Conservation (phyloP, 176 grass and related monocot species). For the Hordeum marinum region DNA sequence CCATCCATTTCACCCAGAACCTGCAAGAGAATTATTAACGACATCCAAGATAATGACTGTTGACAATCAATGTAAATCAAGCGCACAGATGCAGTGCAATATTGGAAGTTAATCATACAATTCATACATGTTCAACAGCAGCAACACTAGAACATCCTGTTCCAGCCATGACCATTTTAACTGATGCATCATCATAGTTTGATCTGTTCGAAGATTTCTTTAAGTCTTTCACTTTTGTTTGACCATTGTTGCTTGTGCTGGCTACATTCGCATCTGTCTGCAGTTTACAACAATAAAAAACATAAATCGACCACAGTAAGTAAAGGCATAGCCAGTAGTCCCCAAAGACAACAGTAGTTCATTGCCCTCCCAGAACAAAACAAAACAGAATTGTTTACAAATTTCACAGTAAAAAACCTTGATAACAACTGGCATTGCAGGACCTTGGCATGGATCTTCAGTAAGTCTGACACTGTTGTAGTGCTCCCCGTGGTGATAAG, state of each 20-base stretch:
- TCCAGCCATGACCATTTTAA: constrained; percentile 74
- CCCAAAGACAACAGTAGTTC: constrained; percentile 1
- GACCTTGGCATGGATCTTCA: constrained; percentile 89
- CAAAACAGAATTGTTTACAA: constrained; percentile 14
- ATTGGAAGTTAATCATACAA: constrained; percentile 13
- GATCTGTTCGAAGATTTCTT: constrained; percentile 40
- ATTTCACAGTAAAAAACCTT: constrained; percentile 46
- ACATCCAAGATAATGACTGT: neutral
- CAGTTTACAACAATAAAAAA: constrained; percentile 9
- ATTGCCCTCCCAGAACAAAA: constrained; percentile 3
- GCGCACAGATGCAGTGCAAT: neutral
- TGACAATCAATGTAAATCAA: neutral
- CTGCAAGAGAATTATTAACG: constrained; percentile 23
- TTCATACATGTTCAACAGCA: constrained; percentile 56
- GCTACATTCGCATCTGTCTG: constrained; percentile 64
- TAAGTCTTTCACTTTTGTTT: constrained; percentile 49
- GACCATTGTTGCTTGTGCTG: constrained; percentile 33
- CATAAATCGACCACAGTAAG: constrained; percentile 5
- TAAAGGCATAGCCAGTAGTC: neutral
- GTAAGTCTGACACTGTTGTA: constrained; percentile 82
- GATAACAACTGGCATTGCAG: constrained; percentile 75
- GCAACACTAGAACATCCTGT: constrained; percentile 52
- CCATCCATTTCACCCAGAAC: constrained; percentile 74
- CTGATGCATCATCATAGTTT: constrained; percentile 34
- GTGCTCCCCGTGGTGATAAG: constrained; percentile 85